Conservation (phyloP, 768 basidiomycete genomes). For the Lactarius vividus region DNA sequence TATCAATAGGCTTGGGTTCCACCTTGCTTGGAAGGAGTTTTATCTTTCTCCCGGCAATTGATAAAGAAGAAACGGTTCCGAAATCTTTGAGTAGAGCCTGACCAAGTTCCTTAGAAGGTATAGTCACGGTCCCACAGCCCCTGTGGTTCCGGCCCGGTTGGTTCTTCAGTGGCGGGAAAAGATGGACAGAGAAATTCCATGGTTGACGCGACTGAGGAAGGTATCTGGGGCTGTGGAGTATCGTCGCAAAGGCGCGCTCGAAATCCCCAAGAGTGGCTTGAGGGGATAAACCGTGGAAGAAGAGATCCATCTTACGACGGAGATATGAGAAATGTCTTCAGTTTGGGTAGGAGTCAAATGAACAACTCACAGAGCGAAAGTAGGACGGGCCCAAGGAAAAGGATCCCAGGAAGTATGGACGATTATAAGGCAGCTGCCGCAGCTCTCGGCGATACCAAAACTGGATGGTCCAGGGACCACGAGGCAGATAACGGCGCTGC, state of each 20-base stretch:
- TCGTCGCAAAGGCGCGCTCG: constrained; percentile 38
- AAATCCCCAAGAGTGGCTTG: constrained; percentile 25
- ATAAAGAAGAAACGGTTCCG: constrained; percentile 34
- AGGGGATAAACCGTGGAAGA: constrained; percentile 32
- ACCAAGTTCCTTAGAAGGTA: constrained; percentile 44
- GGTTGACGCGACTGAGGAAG: constrained; percentile 31
- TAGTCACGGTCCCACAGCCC: constrained; percentile 47
- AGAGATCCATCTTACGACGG: constrained; percentile 36
- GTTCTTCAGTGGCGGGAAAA: constrained; percentile 41
- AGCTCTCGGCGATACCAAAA: neutral
- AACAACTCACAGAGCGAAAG: neutral
- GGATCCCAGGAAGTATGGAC: neutral
- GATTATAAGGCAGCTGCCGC: constrained; percentile 5
- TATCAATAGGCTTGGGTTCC: constrained; percentile 30
- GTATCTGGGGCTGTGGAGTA: constrained; percentile 49
- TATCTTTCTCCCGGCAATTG: constrained; percentile 36
- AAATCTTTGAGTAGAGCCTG: constrained; percentile 44
- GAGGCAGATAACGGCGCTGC: constrained; percentile 13
- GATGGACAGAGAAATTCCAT: constrained; percentile 54
- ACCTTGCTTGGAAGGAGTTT: constrained; percentile 29
- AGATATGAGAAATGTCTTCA: neutral
- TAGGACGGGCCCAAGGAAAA: neutral
- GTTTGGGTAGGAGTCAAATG: neutral
- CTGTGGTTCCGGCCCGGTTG: constrained; percentile 34
- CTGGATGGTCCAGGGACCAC: neutral